Percentiles rank a stretch among this genome's conserved stretches.
Evolutionary conservation across 495 filamentous ascomycete species (phyloP).

Genomic region (Daldinia caldariorum): DNA sequence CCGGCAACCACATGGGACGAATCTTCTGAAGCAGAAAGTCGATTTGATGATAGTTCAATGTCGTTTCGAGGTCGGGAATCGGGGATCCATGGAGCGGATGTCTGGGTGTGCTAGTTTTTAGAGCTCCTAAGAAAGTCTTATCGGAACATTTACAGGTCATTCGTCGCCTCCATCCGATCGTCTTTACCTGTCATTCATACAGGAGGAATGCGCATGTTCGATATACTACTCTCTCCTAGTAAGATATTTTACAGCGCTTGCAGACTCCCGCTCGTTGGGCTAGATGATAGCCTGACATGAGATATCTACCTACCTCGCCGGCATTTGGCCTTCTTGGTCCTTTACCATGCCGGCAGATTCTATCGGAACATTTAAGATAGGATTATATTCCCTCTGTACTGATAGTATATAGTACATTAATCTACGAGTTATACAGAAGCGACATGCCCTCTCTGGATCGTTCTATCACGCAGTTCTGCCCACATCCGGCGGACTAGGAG

Average conservation of each 20-base stretch:
- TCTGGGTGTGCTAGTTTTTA: slow-evolving; percentile 2
- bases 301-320: slow-evolving; percentile 14
- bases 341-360: slow-evolving; percentile 32
- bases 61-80: slow-evolving; percentile 26
- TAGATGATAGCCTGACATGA: slow-evolving; percentile 27
- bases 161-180: slow-evolving; percentile 22
- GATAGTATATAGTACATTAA: slow-evolving; percentile 26
- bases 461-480: slow-evolving; percentile 21
- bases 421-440: slow-evolving; percentile 9
- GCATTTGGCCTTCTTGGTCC: slow-evolving; percentile 23
- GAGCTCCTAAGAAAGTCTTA: slow-evolving; percentile 26
- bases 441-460: slow-evolving; percentile 6
- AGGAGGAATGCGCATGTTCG: slow-evolving; percentile 6
- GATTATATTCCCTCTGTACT: slow-evolving; percentile 17
- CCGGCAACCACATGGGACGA: slow-evolving; percentile 22
- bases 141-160: slow-evolving; percentile 17
- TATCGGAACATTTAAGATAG: not conserved
- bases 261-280: not conserved
- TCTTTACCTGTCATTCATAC: slow-evolving; percentile 15
- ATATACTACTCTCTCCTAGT: not conserved
- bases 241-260: not conserved
- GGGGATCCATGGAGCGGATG: slow-evolving; percentile 19
- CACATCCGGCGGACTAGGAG: slow-evolving; percentile 6
- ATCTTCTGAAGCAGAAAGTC: not conserved
- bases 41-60: slow-evolving; percentile 4